These are phyloP conservation scores for Paspalum notatum DNA, from an alignment of 176 grass and related monocot genomes.

Conservation along the genomic window DNA sequence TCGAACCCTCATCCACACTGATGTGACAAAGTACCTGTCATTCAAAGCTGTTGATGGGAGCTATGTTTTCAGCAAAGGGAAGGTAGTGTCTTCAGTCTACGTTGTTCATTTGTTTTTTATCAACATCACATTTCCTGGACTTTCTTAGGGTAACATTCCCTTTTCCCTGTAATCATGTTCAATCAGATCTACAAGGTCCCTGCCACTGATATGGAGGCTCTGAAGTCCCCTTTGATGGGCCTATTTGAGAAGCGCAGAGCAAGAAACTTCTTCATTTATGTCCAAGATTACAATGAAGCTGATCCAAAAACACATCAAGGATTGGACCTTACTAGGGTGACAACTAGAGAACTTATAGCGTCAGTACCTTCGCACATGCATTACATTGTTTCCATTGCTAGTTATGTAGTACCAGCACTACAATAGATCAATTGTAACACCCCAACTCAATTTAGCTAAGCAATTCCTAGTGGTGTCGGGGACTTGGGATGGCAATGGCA, in stretches of 20 bases:
- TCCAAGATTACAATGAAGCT: conserved; percentile 88
- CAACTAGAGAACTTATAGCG: conserved; percentile 84
- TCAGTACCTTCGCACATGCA: conserved; percentile 42
- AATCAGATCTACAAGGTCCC: conserved; percentile 93
- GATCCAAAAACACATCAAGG: conserved; percentile 88
- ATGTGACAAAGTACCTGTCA: conserved; percentile 86
- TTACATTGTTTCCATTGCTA: conserved; percentile 11
- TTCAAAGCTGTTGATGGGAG: conserved; percentile 97
- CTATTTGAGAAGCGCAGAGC: conserved; percentile 93
- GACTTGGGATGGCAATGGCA: not conserved
- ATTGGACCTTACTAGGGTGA: conserved; percentile 76
- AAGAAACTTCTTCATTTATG: conserved; percentile 92
- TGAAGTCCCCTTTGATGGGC: conserved; percentile 93
- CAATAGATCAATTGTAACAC: conserved; percentile 28
- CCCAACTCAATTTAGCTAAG: conserved; percentile 12
- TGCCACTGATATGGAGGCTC: conserved; percentile 90
- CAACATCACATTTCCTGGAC: conserved; percentile 3
- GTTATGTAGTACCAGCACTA: not conserved
- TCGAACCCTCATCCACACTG: conserved; percentile 81
- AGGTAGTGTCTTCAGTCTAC: conserved; percentile 50
- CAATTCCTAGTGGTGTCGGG: not conserved
- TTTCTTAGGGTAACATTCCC: conserved; percentile 19
- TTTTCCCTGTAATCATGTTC: conserved; percentile 17
- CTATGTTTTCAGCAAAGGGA: conserved; percentile 94
- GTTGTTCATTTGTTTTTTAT: conserved; percentile 9